phyloP scores from a whole-genome alignment of 306 rosid species.

The Trifolium dubium region DNA sequence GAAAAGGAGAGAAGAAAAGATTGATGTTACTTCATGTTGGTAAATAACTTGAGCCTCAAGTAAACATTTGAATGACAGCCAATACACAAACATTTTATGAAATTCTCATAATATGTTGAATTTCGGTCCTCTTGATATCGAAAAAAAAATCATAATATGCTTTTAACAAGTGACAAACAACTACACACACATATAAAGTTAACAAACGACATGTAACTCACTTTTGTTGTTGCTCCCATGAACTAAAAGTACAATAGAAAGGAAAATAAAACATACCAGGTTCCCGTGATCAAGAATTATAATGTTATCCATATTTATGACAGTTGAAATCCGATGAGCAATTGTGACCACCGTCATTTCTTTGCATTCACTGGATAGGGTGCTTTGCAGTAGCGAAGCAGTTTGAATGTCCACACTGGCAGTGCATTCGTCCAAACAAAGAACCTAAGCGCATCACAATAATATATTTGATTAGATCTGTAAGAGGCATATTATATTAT shows the following conservation, averaged over 20 bases:
- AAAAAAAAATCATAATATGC: not conserved
- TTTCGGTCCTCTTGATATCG: no score
- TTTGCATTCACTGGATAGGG: constrained; percentile 76
- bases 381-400: constrained; percentile 74
- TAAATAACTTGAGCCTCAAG: not conserved
- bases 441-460: constrained; percentile 57
- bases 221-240: not conserved
- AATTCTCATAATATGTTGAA: constrained; percentile 15
- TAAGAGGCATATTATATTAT: not conserved
- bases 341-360: constrained; percentile 87
- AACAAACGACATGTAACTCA: not conserved
- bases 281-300: constrained; percentile 81
- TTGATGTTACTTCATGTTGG: constrained; percentile 30
- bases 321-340: constrained; percentile 95
- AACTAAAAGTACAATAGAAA: not conserved
- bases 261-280: constrained; percentile 63
- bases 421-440: constrained; percentile 97
- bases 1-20: not conserved
- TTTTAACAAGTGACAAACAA: constrained; percentile 4
- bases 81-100: constrained; percentile 7
- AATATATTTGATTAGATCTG: constrained; percentile 23
- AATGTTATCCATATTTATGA: constrained; percentile 75
- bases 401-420: constrained; percentile 88
- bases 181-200: not conserved
- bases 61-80: constrained; percentile 15